Evolutionary conservation across 1,139 yeast species (phyloP).

Genomic region (Blastobotrys raffinosifermentans): DNA sequence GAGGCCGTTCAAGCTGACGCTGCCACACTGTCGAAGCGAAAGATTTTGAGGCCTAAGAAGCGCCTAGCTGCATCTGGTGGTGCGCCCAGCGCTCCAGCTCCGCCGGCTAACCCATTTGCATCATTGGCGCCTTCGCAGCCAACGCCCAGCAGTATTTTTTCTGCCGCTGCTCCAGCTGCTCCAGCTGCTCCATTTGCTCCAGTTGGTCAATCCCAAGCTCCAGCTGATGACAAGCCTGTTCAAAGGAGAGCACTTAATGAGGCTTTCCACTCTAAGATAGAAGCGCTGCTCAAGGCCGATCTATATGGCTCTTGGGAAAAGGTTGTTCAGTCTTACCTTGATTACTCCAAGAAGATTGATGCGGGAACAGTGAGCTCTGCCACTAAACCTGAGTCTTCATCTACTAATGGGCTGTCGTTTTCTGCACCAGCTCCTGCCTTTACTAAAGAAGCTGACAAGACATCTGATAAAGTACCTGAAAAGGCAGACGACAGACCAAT

Average conservation of each 20-base stretch:
- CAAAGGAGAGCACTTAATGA: constrained; percentile 54
- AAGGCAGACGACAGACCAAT: no score
- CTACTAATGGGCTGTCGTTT: constrained; percentile 8
- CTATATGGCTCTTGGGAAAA: constrained; percentile 55
- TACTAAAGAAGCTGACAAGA: no score
- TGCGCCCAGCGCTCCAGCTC: constrained; percentile 8
- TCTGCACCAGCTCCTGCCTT: constrained; percentile 11
- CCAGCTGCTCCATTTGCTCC: constrained; percentile 7
- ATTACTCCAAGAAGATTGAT: constrained; percentile 45
- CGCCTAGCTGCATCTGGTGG: constrained; percentile 23
- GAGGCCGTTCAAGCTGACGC: constrained; percentile 47
- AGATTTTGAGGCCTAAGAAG: constrained; percentile 23
- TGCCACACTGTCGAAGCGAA: constrained; percentile 60
- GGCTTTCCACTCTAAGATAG: constrained; percentile 50
- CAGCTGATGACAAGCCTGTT: constrained; percentile 12
- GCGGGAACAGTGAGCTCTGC: constrained; percentile 15
- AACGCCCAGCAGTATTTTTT: no score
- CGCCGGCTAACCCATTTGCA: constrained; percentile 20
- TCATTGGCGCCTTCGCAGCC: constrained; percentile 7
- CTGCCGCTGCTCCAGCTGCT: constrained; percentile 8
- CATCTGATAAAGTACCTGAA: no score
- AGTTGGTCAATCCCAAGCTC: constrained; percentile 2
- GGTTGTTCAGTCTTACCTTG: constrained; percentile 54
- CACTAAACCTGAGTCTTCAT: neutral
- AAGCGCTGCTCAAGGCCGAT: constrained; percentile 39